Evolutionary conservation across 1,284 basidiomycete species (phyloP).

Genomic region (Sphagnurus paluster): DNA sequence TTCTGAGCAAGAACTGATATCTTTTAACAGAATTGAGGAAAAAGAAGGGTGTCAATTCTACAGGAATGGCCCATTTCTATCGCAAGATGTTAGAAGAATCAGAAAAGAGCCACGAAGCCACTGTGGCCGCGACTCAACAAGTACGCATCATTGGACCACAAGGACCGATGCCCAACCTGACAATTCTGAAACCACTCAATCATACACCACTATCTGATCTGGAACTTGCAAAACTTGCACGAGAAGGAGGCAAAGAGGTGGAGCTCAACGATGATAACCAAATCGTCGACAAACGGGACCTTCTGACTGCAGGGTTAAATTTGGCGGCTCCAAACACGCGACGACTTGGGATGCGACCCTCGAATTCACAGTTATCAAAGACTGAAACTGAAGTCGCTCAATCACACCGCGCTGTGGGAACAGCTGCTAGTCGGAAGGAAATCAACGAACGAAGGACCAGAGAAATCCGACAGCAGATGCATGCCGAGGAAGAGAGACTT

Average conservation of each 20-base stretch:
- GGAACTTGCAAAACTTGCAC: constrained; percentile 68
- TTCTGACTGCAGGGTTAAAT: constrained; percentile 92
- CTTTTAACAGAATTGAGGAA: constrained; percentile 50
- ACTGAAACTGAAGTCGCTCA: constrained; percentile 35
- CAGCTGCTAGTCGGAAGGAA: constrained; percentile 75
- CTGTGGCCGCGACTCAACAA: constrained; percentile 74
- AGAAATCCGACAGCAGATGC: constrained; percentile 75
- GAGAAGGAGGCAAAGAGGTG: constrained; percentile 80
- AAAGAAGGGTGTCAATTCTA: constrained; percentile 57
- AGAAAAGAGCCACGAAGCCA: constrained; percentile 80
- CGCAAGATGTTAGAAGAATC: constrained; percentile 80
- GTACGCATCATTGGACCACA: constrained; percentile 58
- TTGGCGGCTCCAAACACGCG: constrained; percentile 81
- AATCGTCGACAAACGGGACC: constrained; percentile 93
- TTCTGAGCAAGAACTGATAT: constrained; percentile 6
- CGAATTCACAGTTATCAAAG: constrained; percentile 27
- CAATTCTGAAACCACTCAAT: constrained; percentile 69
- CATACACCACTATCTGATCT: constrained; percentile 63
- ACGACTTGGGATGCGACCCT: constrained; percentile 45
- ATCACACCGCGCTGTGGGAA: constrained; percentile 74
- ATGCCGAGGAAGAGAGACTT: constrained; percentile 64
- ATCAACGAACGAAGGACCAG: constrained; percentile 77
- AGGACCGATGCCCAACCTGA: constrained; percentile 59
- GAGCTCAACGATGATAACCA: constrained; percentile 98
- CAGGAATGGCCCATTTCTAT: constrained; percentile 89